Evolutionary conservation across 2,329 filamentous ascomycete genomes (phyloP).

Genomic region (Paecilomyces variotii): DNA sequence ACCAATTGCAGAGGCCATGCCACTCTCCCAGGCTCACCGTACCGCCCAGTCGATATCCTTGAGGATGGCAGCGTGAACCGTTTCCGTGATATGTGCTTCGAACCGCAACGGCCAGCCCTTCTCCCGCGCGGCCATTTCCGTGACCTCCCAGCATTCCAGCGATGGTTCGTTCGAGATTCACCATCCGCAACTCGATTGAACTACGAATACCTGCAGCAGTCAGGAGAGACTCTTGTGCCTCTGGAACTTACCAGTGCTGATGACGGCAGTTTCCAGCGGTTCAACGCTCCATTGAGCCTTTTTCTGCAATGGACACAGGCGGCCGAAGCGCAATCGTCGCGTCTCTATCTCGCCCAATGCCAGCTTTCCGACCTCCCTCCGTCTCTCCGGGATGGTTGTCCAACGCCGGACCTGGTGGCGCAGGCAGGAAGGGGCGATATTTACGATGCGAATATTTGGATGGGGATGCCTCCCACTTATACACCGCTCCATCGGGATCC

Average conservation of each 20-base stretch:
- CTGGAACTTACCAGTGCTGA: slow-evolving; percentile 46
- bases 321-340: slow-evolving; percentile 16
- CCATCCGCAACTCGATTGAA: slow-evolving; percentile 24
- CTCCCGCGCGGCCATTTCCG: slow-evolving; percentile 38
- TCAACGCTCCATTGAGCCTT: slow-evolving; percentile 49
- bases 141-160: slow-evolving; percentile 45
- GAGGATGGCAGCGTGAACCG: slow-evolving; percentile 27
- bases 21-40: slow-evolving; percentile 7
- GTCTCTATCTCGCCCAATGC: slow-evolving; percentile 82
- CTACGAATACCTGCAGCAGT: slow-evolving; percentile 37
- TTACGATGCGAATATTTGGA: slow-evolving; percentile 83
- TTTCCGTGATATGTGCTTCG: slow-evolving; percentile 50
- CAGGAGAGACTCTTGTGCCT: slow-evolving; percentile 45
- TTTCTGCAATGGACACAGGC: slow-evolving; percentile 49
- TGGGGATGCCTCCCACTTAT: slow-evolving; percentile 77
- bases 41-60: slow-evolving; percentile 21
- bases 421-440: slow-evolving; percentile 67
- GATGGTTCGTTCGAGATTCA: slow-evolving; percentile 51
- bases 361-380: slow-evolving; percentile 61
- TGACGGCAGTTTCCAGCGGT: slow-evolving; percentile 34
- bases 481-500: slow-evolving; percentile 89
- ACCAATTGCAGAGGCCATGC: slow-evolving; percentile 1
- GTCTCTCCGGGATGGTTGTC: slow-evolving; percentile 56
- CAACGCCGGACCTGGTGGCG: slow-evolving; percentile 56
- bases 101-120: slow-evolving; percentile 45